Evolutionary conservation across 331 rosid genomes (phyloP), one percentile per base, ranked within the genome.

Genomic region (Pyracantha coccinea): DNA sequence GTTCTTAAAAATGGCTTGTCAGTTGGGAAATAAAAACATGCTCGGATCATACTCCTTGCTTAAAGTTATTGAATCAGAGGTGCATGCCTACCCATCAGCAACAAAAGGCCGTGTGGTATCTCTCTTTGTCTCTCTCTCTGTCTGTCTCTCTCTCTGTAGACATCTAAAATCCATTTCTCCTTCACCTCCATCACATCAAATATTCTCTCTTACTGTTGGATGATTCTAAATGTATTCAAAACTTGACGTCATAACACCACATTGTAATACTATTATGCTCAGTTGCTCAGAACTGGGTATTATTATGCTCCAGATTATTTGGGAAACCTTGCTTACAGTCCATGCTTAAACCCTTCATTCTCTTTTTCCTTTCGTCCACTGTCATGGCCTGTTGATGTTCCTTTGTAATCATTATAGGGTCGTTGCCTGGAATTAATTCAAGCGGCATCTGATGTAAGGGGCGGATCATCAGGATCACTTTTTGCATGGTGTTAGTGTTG

Each of bases 61-160:
- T 59, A 92, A 94, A 85, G 97, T 90, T 76, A 88, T 87, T 62
- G 99, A 94, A 79, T 94, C 96, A 41, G 99, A 92, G 84, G 89
- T 94, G 78, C 96, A 92, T 77, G 80, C 97, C 21, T 92, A 87
- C 85, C 68, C 87, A 74, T 94, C 92, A 70, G 96, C 97, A 65
- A 90, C 96, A 2, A 85, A 86, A 78, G 97, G 99, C 68, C 95
- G 99, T 44, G 97, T 94, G 96, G 97, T 94, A 86, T n/a, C n/a
- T 52, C 31, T 16, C 31, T n/a, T n/a, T n/a, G n/a, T n/a, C n/a
- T n/a, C n/a, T 28, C 29, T 28, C 29, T 28, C 29, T 25, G 28
- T 25, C 2, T n/a, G n/a, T 28, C 19, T 38, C 53, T 64, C 24
- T 19, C 8, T 64, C 27, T 31, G 29, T 32, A 64, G 7, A 29